Evolutionary conservation across 805 yeast genomes (phyloP), one percentile per base, ranked within the genome.

Genomic region (Candida xiaguanensis): DNA sequence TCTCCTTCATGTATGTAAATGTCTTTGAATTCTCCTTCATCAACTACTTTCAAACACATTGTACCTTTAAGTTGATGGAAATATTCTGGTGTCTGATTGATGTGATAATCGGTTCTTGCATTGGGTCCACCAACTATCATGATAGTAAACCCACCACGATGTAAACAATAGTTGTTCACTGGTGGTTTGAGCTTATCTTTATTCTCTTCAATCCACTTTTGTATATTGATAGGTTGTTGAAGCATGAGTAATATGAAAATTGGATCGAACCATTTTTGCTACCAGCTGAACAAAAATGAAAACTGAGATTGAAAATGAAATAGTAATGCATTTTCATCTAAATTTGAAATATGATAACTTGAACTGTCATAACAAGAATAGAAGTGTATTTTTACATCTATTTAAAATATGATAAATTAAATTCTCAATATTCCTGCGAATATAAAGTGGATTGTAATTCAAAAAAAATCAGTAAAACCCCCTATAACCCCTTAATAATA

Each of bases 71-170:
- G 77, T 71, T 85, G 91, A 62, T 83, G 80, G 59, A 90, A 90
- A 77, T 88, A 90, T 54, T 90, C 97, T 0, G 97, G 96, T 0
- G 97, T 90, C 51, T 87, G 95, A 55, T 90, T 90, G 35, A 90
- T 77, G 55, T 90, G 97, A 57, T 87, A 90, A 57, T 90, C 97
- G 0, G 95, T 89, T 42, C 97, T 72, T 53, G 82, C 95, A 58
- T 90, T 90, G 3, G 97, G 97, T 0, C 97, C 97, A 12, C 97
- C 97, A 1, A 90, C 95, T 37, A 89, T 80, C 96, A 90, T 90
- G 26, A 89, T 88, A 0, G 96, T 89, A 58, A 85, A 85, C 0
- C 96, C 96, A 4, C 95, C 96, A 34, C 89, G 71, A 60, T 90
- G 95, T 20, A 90, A 75, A 54, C 96, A 88, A 63, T 65, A 90